Evolutionary conservation across 2,329 filamentous ascomycete species (phyloP), one percentile per base, ranked within the genome.

Genomic region (Pyrenophora graminea): DNA sequence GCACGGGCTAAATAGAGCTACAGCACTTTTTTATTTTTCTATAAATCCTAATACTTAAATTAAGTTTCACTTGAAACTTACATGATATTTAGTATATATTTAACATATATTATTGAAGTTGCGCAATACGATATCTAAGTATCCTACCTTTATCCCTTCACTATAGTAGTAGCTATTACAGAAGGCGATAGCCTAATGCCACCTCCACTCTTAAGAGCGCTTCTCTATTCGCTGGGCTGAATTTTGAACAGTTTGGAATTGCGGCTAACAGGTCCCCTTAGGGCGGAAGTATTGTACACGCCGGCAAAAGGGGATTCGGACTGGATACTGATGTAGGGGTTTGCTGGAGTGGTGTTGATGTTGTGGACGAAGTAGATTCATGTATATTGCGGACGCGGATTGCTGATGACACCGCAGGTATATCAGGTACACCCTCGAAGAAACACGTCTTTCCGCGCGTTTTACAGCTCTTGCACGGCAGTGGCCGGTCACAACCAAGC

Each of bases 381-480:
- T 8, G 13, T 34, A 10, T 34, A 15, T 15, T 34, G 9, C 13
- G 32, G 6, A 8, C 9, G 32, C 13, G 32, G 32, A 15, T 4
- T 18, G 32, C 13, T 34, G 12, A 15, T 13, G 32, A 13, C 17
- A 13, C 32, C 32, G 32, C 32, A 13, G 32, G 17, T 34, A 13
- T 30, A 30, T 5, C 25, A 8, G 25, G 9, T 30, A 9, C 9
- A 8, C 25, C 25, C 3, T 63, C 54, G 6, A 59, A 48, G 8
- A 58, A 46, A 43, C 62, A 66, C 3, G 18, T 31, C 15, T 61
- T 54, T 9, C 59, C 58, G 10, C 64, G 59, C 1, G 66, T 55
- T 13, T 48, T 45, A 17, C 64, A 70, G 40, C 63, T 69, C 10
- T 63, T 61, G 50, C 66, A 70, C 13, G 66, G 67, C 0, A 62